Evolutionary conservation across 345 rosid genomes (phyloP), one percentile per base, ranked within the genome.

Genomic region (Gossypium bickii): DNA sequence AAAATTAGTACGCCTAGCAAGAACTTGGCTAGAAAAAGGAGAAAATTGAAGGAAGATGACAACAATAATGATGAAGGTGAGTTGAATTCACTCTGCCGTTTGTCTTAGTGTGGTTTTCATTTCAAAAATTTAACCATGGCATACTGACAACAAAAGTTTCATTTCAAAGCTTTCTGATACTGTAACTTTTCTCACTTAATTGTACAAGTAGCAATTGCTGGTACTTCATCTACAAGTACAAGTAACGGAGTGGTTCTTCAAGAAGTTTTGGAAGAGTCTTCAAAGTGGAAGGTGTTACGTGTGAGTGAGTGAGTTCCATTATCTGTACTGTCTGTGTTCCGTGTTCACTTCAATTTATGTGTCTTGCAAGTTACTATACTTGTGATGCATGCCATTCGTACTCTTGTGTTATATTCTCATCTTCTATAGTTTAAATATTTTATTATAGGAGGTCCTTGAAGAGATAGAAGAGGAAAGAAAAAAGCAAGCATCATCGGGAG

Each of bases 251-350:
- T 89, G 53, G 78, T 86, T 72, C 70, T 93, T 64, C 92, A 89
- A 76, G 91, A 93, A 88, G 83, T 85, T 70, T 67, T 95, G 78
- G 98, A 95, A 81, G 96, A 89, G 82, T 86, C 99, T 68, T 98
- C 99, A 12, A 91, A 95, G 85, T 95, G 99, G 97, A 95, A 91
- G 85, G 97, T 93, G 80, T 92, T 95, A 86, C 92, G 94, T 81
- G 99, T 93, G 97, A 90, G 99, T 92, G 89, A 86, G 91, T 86
- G 89, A 89, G 88, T 87, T 81, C 79, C 85, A 79, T 74, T 84
- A 77, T 88, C 79, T 80, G 69, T 74, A 78, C 78, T 62, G 29
- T 78, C 25, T 66, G 62, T 75, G 76, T 63, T 2, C 9, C 47
- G n/a, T 43, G 68, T 69, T 74, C 70, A 67, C 24, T 49, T 75